phyloP scores from a whole-genome alignment of 768 basidiomycete species.

The Tylopilus subfusipes region DNA sequence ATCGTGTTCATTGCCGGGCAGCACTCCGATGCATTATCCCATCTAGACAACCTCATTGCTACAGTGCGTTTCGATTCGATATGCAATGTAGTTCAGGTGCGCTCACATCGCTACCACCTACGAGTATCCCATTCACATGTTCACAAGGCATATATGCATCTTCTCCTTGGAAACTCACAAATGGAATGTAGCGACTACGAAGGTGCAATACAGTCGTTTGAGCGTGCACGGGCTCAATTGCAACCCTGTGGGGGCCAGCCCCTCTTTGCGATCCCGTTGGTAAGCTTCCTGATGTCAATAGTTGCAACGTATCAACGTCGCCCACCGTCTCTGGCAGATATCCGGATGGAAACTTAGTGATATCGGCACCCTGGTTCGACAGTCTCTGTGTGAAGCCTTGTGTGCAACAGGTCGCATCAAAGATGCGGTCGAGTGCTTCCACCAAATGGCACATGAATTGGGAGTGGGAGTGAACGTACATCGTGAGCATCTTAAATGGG shows the following conservation, averaged over 20 bases:
- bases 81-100: background rate
- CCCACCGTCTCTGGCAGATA: background rate
- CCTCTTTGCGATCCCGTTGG: background rate
- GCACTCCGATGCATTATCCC: slow-evolving; percentile 1
- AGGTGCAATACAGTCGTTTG: background rate
- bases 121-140: background rate
- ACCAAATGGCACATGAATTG: background rate
- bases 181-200: background rate
- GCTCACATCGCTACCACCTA: background rate
- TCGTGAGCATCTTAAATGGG: background rate
- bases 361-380: background rate
- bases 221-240: background rate
- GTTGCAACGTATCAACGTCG: background rate
- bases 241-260: no score
- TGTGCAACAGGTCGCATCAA: background rate
- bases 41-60: background rate
- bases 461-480: background rate
- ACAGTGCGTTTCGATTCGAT: background rate
- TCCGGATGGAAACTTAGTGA: background rate
- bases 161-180: background rate
- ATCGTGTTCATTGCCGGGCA: slow-evolving; percentile 4
- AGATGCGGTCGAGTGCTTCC: background rate
- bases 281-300: background rate
- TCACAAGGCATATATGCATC: slow-evolving; percentile 8
- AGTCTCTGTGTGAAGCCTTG: background rate